phyloP scores from a whole-genome alignment of 345 rosid genomes.

The Eucalyptus albens region DNA sequence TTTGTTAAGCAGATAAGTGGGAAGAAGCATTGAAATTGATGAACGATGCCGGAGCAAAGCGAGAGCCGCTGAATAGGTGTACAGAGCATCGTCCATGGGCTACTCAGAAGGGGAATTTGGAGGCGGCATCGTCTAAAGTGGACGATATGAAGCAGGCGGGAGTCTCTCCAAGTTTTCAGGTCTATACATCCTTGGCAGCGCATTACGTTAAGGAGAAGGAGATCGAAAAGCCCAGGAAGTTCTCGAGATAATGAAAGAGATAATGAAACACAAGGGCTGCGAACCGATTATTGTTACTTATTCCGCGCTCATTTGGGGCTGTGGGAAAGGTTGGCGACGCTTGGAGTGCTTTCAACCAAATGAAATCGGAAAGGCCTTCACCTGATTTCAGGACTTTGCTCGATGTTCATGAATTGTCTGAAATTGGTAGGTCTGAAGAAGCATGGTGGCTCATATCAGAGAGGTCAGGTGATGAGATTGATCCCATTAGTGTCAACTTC shows the following conservation, averaged over 20 bases:
- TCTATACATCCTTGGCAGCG: constrained; percentile 33
- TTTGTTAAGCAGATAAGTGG: constrained; percentile 49
- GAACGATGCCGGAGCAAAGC: constrained; percentile 18
- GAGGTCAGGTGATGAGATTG: constrained; percentile 42
- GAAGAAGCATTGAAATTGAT: constrained; percentile 43
- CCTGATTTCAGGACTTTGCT: constrained; percentile 67
- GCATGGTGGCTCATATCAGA: constrained; percentile 43
- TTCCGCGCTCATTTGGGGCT: constrained; percentile 43
- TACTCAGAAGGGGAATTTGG: constrained; percentile 33
- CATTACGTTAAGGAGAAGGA: constrained; percentile 57
- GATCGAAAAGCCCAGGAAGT: constrained; percentile 26
- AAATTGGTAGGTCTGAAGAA: constrained; percentile 48
- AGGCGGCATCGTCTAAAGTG: constrained; percentile 50
- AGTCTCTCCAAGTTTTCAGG: constrained; percentile 38
- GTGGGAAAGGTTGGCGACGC: constrained; percentile 34
- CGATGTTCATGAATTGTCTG: constrained; percentile 40
- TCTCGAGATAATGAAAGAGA: constrained; percentile 1
- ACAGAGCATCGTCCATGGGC: constrained; percentile 54
- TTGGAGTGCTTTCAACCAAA: constrained; percentile 27
- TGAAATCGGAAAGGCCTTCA: constrained; percentile 26
- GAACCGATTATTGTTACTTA: constrained; percentile 49
- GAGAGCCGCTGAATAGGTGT: constrained; percentile 25
- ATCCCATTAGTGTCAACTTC: constrained; percentile 44
- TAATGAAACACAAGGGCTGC: constrained; percentile 44
- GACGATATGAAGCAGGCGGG: constrained; percentile 46